Conservation (phyloP, 2,329 filamentous ascomycete genomes). For the Arthrinium puccinioides region DNA sequence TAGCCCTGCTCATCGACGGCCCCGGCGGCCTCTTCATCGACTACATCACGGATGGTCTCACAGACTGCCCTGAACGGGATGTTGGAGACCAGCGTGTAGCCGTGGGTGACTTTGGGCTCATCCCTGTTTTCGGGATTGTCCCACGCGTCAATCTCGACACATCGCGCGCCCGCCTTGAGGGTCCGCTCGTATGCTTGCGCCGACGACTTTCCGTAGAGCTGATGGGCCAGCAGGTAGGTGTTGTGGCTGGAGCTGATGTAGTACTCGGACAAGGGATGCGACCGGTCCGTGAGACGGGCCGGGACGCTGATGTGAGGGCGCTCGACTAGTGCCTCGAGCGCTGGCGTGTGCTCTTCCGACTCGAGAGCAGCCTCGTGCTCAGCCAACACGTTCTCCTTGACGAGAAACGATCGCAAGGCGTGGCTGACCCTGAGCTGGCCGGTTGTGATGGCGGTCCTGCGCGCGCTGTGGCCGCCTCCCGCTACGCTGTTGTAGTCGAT, state of each 20-base stretch:
- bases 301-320: slow-evolving; percentile 53
- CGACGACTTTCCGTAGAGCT: slow-evolving; percentile 57
- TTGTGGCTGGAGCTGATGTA: slow-evolving; percentile 70
- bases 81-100: slow-evolving; percentile 60
- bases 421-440: slow-evolving; percentile 51
- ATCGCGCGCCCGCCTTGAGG: slow-evolving; percentile 55
- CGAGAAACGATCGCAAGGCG: slow-evolving; percentile 48
- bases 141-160: slow-evolving; percentile 70
- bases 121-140: slow-evolving; percentile 52
- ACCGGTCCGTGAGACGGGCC: slow-evolving; percentile 44
- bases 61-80: slow-evolving; percentile 59
- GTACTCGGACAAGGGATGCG: slow-evolving; percentile 58
- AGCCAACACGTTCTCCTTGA: slow-evolving; percentile 41
- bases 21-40: slow-evolving; percentile 48
- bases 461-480: slow-evolving; percentile 51
- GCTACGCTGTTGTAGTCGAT: slow-evolving; percentile 45
- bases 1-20: slow-evolving; percentile 29
- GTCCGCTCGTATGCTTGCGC: slow-evolving; percentile 57
- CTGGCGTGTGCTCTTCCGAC: slow-evolving; percentile 29
- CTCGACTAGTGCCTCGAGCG: slow-evolving; percentile 44
- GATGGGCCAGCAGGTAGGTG: slow-evolving; percentile 64
- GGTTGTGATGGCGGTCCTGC: slow-evolving; percentile 37
- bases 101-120: slow-evolving; percentile 65
- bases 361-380: slow-evolving; percentile 39
- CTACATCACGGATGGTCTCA: slow-evolving; percentile 55